Base-by-base conservation (phyloP, 208 protist genomes). In the Wallacemonas rigidus region DNA sequence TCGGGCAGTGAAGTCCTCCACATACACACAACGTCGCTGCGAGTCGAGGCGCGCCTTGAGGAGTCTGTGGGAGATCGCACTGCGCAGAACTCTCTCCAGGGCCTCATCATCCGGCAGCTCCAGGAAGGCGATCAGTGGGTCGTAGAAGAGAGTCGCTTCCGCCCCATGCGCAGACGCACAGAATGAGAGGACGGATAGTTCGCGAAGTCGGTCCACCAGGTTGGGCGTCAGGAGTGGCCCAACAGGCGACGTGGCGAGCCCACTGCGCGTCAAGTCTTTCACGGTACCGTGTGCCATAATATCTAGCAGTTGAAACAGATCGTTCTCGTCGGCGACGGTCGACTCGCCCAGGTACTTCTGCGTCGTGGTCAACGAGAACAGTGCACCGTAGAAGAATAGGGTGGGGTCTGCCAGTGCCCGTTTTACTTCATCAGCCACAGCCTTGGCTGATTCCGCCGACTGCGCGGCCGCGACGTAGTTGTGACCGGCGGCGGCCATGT, bases 1-100 rank as follows among this genome's bases (percentile, higher is more conserved):
- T 5, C 87, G 81, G 9, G 77, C 79, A 11, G 77, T 67, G 39
- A 82, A 85, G 15, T 86, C 71, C 58, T 76, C 76, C 38, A 89
- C 72, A 2, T 82, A 51, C 64, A 89, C 41, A 40, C 75, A 45
- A 15, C 76, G 74, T 2, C 67, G 61, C 39, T 74, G 56, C 51
- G 83, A 82, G 60, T 92, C 58, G 38, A 92, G 77, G 17, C 84
- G 79, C 2, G 81, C 84, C 63, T 76, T 65, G 53, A 88, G 72
- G 4, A 92, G 53, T 6, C 69, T 64, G 8, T 85, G 72, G 47
- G 75, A 79, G 60, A 87, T 81, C 50, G 83, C 83, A 5, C 80
- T 72, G 40, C 89, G 50, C 51, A 89, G 70, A 1, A 85, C 63
- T 40, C n/a, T 72, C 75, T 92, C 84, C 45, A 83, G 75, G 51